A percentile compares a stretch with the other conserved stretches of the same genome.
phyloP scores from a whole-genome alignment of 176 grass and related monocot species.

The Panicum miliaceum region DNA sequence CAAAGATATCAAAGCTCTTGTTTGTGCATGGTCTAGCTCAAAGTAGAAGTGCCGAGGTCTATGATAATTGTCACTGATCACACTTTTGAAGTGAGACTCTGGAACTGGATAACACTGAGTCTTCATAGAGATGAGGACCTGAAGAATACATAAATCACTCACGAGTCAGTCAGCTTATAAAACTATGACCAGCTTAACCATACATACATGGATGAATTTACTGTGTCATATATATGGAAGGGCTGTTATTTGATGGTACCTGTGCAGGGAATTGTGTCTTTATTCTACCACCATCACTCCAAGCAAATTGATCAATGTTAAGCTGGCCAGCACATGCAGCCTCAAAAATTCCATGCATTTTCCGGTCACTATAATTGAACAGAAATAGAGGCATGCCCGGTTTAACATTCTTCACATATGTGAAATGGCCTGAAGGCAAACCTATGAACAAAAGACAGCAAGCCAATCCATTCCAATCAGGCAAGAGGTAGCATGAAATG shows the following conservation, averaged over 20 bases:
- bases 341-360: constrained; percentile 91
- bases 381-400: constrained; percentile 82
- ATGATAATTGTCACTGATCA: constrained; percentile 70
- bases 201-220: constrained; percentile 14
- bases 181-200: constrained; percentile 41
- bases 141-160: constrained; percentile 37
- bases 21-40: constrained; percentile 80
- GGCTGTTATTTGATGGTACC: constrained; percentile 49
- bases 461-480: constrained; percentile 24
- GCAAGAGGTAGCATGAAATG: constrained; percentile 3
- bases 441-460: constrained; percentile 63
- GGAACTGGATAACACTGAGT: constrained; percentile 59
- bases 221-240: not conserved
- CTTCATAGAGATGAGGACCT: constrained; percentile 64
- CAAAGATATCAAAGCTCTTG: constrained; percentile 67
- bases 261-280: constrained; percentile 81
- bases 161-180: constrained; percentile 14
- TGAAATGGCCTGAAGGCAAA: constrained; percentile 58
- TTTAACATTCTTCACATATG: constrained; percentile 84
- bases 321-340: constrained; percentile 70
- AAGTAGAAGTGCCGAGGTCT: constrained; percentile 55
- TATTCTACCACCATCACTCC: constrained; percentile 62
- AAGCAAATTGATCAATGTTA: constrained; percentile 82
- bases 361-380: constrained; percentile 76
- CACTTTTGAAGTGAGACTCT: constrained; percentile 67